Percentiles rank a stretch among this genome's conserved stretches.
These are phyloP conservation scores for Colletotrichum noveboracense DNA, from an alignment of 2,329 filamentous ascomycete genomes.

Conservation along the genomic window DNA sequence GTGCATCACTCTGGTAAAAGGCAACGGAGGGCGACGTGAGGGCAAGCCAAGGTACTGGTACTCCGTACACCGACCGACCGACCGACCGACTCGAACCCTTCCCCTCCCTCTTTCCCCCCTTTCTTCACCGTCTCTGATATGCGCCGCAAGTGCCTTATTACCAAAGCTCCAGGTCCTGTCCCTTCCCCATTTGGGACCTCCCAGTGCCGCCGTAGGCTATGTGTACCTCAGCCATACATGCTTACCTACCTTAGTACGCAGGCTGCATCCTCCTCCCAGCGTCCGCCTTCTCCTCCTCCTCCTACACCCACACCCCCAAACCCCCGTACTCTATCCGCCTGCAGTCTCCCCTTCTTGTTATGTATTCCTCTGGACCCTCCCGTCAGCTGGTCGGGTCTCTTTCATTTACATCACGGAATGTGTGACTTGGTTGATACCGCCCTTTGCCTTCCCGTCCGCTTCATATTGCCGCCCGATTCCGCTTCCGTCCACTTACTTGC, in stretches of 20 bases:
- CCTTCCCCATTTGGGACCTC: not conserved
- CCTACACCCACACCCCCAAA: not conserved
- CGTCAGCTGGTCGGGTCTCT: not conserved
- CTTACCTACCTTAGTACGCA: not conserved
- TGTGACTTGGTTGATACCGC: slow-evolving; percentile 6
- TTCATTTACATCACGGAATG: slow-evolving; percentile 17
- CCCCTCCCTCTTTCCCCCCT: not conserved
- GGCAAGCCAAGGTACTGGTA: not conserved
- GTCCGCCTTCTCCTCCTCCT: not conserved
- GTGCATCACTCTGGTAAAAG: not conserved
- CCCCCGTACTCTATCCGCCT: not conserved
- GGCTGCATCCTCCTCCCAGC: not conserved
- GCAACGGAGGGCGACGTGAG: not conserved
- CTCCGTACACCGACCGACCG: not conserved
- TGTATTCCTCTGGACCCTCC: not conserved
- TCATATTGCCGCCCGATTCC: slow-evolving; percentile 6
- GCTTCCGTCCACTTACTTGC: not conserved
- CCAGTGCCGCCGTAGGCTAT: not conserved
- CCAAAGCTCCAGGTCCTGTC: not conserved
- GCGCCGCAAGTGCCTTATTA: not conserved
- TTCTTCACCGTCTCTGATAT: not conserved
- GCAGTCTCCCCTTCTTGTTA: not conserved
- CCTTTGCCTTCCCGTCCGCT: not conserved
- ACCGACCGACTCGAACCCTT: not conserved
- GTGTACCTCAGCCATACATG: not conserved